Percentiles rank a stretch among this genome's conserved stretches.
These are phyloP conservation scores for Westerdykella ornata DNA, from an alignment of 2,329 filamentous ascomycete species.

Conservation along the genomic window DNA sequence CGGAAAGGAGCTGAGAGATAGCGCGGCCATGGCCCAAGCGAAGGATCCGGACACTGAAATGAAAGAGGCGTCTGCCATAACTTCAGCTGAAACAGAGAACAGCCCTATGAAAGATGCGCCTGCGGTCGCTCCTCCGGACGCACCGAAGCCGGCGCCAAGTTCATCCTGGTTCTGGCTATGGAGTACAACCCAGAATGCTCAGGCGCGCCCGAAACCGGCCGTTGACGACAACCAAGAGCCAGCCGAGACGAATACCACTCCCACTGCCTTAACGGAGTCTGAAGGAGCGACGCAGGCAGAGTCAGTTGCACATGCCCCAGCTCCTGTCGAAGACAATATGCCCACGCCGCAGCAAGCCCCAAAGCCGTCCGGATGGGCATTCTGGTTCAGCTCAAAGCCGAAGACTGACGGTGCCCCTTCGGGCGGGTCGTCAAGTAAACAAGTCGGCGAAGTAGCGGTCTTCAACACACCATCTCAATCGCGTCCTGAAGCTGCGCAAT, in stretches of 20 bases:
- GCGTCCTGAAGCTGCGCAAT: conserved; percentile 46
- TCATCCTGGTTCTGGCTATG: conserved; percentile 47
- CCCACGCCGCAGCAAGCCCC: conserved; percentile 34
- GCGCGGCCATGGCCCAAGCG: not conserved
- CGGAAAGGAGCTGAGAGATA: conserved; percentile 20
- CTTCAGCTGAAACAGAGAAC: conserved; percentile 1
- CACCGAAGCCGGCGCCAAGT: conserved; percentile 17
- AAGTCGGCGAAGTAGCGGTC: conserved; percentile 47
- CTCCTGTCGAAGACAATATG: conserved; percentile 2
- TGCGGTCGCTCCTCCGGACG: conserved; percentile 6
- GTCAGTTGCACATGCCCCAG: not conserved
- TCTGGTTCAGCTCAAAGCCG: conserved; percentile 62
- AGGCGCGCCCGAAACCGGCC: conserved; percentile 12
- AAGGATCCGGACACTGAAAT: conserved; percentile 13
- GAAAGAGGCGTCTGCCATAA: conserved; percentile 14
- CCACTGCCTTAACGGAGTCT: not conserved
- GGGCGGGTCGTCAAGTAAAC: conserved; percentile 53
- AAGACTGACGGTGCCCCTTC: conserved; percentile 48
- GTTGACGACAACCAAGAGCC: not conserved
- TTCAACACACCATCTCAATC: conserved; percentile 47
- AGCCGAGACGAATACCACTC: not conserved
- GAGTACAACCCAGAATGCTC: conserved; percentile 43
- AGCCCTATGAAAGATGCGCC: conserved; percentile 15
- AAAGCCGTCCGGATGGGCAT: conserved; percentile 65
- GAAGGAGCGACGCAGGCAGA: conserved; percentile 10